Evolutionary conservation across 2,329 filamentous ascomycete genomes (phyloP).

Genomic region (Ophiostoma angusticollis): DNA sequence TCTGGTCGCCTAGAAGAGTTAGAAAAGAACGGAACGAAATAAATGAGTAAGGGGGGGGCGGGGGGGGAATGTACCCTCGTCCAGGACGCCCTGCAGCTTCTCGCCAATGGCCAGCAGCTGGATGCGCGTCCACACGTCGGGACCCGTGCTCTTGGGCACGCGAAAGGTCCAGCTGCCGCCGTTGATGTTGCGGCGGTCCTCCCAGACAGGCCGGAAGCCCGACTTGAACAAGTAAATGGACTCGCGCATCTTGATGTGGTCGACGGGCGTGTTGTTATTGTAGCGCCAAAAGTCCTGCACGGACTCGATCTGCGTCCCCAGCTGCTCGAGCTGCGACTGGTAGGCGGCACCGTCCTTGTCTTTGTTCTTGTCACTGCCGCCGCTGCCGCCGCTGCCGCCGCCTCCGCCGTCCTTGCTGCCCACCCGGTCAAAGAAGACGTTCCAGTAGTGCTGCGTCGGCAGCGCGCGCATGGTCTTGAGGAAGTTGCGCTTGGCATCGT

Average conservation of each 20-base stretch:
- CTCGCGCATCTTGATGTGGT: conserved; percentile 63
- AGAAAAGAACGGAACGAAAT: not conserved
- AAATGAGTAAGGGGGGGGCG: not conserved
- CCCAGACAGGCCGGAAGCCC: conserved; percentile 66
- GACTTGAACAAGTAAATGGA: conserved; percentile 69
- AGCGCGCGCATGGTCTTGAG: conserved; percentile 59
- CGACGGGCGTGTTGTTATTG: conserved; percentile 68
- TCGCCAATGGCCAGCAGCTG: conserved; percentile 75
- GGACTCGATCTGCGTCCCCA: conserved; percentile 57
- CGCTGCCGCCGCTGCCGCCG: not conserved
- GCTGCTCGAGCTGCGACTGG: conserved; percentile 45
- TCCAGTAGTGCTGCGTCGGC: conserved; percentile 69
- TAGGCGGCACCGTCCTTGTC: conserved; percentile 24
- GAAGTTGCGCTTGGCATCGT: conserved; percentile 74
- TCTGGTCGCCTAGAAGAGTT: conserved; percentile 53
- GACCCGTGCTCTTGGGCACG: conserved; percentile 60
- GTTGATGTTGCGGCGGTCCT: conserved; percentile 72
- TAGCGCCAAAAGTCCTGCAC: conserved; percentile 78
- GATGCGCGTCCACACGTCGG: conserved; percentile 70
- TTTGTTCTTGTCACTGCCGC: conserved; percentile 22
- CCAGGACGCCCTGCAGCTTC: conserved; percentile 60
- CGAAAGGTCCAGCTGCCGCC: conserved; percentile 91
- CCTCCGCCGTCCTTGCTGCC: not conserved
- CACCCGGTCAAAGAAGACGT: conserved; percentile 52
- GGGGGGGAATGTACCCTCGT: conserved; percentile 41